Evolutionary conservation across 306 rosid species (phyloP).

Genomic region (Vachellia collinsii): DNA sequence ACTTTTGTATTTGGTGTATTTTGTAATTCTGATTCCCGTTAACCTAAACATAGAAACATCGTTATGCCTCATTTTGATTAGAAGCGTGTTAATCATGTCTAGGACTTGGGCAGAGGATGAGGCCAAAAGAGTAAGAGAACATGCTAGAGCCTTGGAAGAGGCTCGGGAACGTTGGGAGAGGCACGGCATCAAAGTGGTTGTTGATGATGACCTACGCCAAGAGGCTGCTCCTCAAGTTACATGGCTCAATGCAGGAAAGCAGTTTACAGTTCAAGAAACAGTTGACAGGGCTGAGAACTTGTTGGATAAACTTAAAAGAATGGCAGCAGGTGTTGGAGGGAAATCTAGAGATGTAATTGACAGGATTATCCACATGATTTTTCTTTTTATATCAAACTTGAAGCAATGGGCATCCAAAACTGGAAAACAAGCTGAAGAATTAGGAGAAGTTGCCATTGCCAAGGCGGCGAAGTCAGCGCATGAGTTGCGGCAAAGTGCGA

Average conservation of each 20-base stretch:
- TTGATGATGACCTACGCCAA: conserved; percentile 84
- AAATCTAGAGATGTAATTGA: conserved; percentile 63
- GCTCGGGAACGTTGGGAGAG: conserved; percentile 97
- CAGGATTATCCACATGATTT: conserved; percentile 61
- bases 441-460: conserved; percentile 51
- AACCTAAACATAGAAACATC: neutral
- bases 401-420: conserved; percentile 59
- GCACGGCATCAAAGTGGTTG: conserved; percentile 91
- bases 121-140: conserved; percentile 92
- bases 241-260: conserved; percentile 80
- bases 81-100: conserved; percentile 21
- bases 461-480: conserved; percentile 60
- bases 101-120: conserved; percentile 99
- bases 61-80: conserved; percentile 3
- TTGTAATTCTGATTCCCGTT: conserved; percentile 16
- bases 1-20: neutral
- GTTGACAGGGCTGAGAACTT: conserved; percentile 70
- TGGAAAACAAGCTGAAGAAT: conserved; percentile 62
- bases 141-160: conserved; percentile 87
- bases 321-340: conserved; percentile 64
- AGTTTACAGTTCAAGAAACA: conserved; percentile 67
- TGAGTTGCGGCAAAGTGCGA: conserved; percentile 64
- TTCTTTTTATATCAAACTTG: conserved; percentile 59
- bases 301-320: conserved; percentile 66
- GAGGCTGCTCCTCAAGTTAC: conserved; percentile 73